Conservation (phyloP, 2,329 filamentous ascomycete genomes). For the Beauveria bassiana region DNA sequence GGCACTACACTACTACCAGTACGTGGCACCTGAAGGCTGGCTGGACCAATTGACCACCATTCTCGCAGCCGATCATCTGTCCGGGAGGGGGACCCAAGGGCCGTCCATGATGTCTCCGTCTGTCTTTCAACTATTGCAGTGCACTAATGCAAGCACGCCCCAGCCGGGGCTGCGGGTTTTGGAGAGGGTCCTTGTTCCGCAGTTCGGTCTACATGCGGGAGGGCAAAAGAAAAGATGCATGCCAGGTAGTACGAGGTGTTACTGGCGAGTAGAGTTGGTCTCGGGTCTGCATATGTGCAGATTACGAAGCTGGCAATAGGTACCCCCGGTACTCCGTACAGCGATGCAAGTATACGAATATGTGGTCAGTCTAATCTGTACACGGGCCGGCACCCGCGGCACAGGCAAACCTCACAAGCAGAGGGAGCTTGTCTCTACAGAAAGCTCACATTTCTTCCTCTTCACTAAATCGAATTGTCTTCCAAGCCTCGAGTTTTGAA, state of each 20-base stretch:
- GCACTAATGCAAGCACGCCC: conserved; percentile 2
- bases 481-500: neutral
- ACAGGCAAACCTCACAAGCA: neutral
- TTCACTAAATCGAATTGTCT: neutral
- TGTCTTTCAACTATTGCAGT: neutral
- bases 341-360: neutral
- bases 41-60: neutral
- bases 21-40: neutral
- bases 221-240: neutral
- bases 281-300: neutral
- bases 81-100: neutral
- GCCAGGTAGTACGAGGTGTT: neutral
- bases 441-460: neutral
- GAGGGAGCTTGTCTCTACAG: neutral
- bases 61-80: neutral
- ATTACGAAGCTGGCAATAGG: neutral
- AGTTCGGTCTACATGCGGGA: neutral
- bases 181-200: neutral
- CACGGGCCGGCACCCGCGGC: neutral
- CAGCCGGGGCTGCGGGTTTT: neutral
- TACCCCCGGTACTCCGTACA: neutral
- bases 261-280: neutral
- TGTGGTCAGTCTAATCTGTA: neutral
- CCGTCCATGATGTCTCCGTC: neutral
- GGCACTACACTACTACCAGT: neutral